phyloP scores from a whole-genome alignment of 2,329 filamentous ascomycete species.

The Alternaria gansuensis region DNA sequence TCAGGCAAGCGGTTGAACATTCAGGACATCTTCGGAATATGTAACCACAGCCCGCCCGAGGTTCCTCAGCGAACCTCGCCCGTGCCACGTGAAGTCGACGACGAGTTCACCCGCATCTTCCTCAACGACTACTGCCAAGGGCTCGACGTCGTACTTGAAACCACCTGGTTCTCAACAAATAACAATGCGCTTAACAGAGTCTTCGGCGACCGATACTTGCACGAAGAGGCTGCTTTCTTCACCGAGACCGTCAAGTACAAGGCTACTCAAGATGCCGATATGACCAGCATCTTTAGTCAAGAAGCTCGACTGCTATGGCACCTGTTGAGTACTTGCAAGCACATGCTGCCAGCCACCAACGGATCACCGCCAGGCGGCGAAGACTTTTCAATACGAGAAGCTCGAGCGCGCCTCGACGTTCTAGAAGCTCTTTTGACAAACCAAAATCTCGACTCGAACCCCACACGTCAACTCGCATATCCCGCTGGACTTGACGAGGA shows the following conservation, averaged over 20 bases:
- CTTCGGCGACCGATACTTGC: conserved; percentile 57
- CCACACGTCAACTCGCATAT: conserved; percentile 62
- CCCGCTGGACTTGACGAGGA: conserved; percentile 53
- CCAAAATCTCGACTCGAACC: conserved; percentile 68
- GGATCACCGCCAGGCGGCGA: conserved; percentile 56
- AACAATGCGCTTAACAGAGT: conserved; percentile 61
- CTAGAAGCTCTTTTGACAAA: conserved; percentile 81
- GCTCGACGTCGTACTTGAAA: conserved; percentile 64
- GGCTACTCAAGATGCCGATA: conserved; percentile 34
- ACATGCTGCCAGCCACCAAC: conserved; percentile 46
- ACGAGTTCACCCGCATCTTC: conserved; percentile 47
- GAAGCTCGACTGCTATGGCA: conserved; percentile 70
- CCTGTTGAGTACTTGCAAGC: conserved; percentile 63
- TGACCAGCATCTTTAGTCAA: conserved; percentile 59
- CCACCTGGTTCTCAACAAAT: conserved; percentile 76
- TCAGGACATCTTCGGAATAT: conserved; percentile 48
- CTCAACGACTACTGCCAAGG: conserved; percentile 49
- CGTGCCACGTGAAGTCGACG: conserved; percentile 42
- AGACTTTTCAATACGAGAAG: conserved; percentile 70
- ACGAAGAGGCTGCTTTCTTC: conserved; percentile 50
- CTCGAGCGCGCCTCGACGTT: conserved; percentile 73
- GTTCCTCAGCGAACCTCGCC: conserved; percentile 43
- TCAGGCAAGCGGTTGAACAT: conserved; percentile 50
- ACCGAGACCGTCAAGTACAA: conserved; percentile 47
- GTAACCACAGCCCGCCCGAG: conserved; percentile 48